Percentiles rank a stretch among this genome's conserved stretches.
phyloP scores from a whole-genome alignment of 768 basidiomycete genomes.

The Phylloporus arenicola region DNA sequence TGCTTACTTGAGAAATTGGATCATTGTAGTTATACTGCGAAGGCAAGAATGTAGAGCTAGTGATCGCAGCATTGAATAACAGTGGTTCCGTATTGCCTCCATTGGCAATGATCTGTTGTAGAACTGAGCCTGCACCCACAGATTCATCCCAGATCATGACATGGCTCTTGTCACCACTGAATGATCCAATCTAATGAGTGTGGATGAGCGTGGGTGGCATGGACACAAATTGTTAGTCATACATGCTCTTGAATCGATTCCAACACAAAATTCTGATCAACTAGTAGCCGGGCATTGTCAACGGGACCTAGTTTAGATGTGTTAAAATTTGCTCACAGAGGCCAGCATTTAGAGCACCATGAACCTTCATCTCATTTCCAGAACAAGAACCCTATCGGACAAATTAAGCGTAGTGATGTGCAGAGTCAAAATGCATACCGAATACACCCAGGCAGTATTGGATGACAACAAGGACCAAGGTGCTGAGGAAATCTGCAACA shows the following conservation, averaged over 20 bases:
- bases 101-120: conserved; percentile 46
- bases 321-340: conserved; percentile 20
- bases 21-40: conserved; percentile 44
- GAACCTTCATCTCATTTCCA: conserved; percentile 24
- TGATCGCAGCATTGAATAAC: conserved; percentile 40
- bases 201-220: not conserved
- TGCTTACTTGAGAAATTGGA: conserved; percentile 22
- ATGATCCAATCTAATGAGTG: conserved; percentile 5
- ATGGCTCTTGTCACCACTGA: conserved; percentile 28
- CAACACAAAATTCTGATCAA: conserved; percentile 34
- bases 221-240: not conserved
- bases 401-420: not conserved
- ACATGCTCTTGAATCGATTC: conserved; percentile 34
- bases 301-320: too few species aligned
- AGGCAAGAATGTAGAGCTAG: conserved; percentile 42
- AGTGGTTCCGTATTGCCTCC: conserved; percentile 41
- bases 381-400: conserved; percentile 29
- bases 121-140: conserved; percentile 42
- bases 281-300: conserved; percentile 10
- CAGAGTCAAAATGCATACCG: conserved; percentile 11
- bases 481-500: conserved; percentile 19
- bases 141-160: conserved; percentile 35
- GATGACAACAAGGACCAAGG: conserved; percentile 24
- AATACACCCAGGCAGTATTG: conserved; percentile 34
- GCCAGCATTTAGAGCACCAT: conserved; percentile 32